phyloP scores from a whole-genome alignment of 768 basidiomycete species.

The Sarcodon aspratus region DNA sequence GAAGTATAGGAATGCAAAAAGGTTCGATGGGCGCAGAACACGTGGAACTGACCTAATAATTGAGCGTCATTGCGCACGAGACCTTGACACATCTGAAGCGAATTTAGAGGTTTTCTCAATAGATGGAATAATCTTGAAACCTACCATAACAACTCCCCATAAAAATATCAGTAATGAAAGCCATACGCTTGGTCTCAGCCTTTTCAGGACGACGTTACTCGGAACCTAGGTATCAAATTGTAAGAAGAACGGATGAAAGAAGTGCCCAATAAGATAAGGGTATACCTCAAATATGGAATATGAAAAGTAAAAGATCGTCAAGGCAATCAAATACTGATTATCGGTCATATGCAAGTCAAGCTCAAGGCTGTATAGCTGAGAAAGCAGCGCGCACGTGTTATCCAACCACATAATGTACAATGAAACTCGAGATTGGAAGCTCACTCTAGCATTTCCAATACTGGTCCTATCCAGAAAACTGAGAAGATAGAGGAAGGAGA shows the following conservation, averaged over 20 bases:
- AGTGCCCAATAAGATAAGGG: not conserved
- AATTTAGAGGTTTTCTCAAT: not conserved
- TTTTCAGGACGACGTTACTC: constrained; percentile 62
- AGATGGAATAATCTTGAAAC: constrained; percentile 1
- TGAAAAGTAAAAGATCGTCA: constrained; percentile 45
- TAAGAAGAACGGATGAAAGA: not conserved
- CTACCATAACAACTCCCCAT: constrained; percentile 71
- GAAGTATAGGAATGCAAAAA: constrained; percentile 30
- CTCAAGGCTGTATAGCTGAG: constrained; percentile 54
- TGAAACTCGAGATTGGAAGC: not conserved
- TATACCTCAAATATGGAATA: constrained; percentile 61
- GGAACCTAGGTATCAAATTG: constrained; percentile 33
- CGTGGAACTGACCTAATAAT: constrained; percentile 37
- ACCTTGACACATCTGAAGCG: constrained; percentile 48
- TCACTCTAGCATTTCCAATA: constrained; percentile 36
- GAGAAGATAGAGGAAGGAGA: constrained; percentile 65
- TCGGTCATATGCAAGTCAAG: constrained; percentile 47
- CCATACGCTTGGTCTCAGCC: constrained; percentile 70
- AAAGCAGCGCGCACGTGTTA: not conserved
- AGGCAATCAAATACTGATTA: constrained; percentile 49
- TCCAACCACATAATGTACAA: no score
- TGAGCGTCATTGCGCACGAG: constrained; percentile 48
- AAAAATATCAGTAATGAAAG: constrained; percentile 59
- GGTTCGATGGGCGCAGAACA: not conserved
- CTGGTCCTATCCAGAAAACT: constrained; percentile 57